Base-by-base conservation (phyloP, 345 rosid species). In the Citrus mangshanensis region DNA sequence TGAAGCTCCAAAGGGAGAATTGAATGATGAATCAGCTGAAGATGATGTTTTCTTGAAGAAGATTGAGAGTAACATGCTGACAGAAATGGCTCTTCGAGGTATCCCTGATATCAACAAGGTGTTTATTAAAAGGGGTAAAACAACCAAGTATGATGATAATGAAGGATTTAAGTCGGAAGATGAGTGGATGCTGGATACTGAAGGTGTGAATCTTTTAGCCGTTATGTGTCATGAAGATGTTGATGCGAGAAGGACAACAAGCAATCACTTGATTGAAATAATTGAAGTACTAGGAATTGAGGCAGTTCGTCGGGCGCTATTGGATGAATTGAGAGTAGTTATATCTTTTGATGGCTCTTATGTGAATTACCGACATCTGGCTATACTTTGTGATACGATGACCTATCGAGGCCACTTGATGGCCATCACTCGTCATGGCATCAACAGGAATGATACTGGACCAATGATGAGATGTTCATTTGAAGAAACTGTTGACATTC, bases 131-230 rank as follows among this genome's bases (percentile, higher is more conserved):
- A 88, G 86, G 70, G 87, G 89, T 61, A 94, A 93, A 83, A 85
- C 86, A 58, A 95, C 91, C 88, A 92, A 80, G 79, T 95, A 93
- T 81, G 96, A 93, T 79, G 96, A 91, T 62, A 85, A 76, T 42
- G 97, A 85, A 35, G 98, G 97, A 40, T 95, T 93, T 78, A 95
- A 89, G 89, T 87, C 97, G 0, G 78, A 82, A 18, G 98, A 91
- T 84, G 99, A 95, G 86, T 95, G 99, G 99, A 93, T 95, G 99
- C 79, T 95, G 73, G 99, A 95, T 79, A 95, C 99, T 1, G 99
- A 95, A 85, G 99, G 99, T 75, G 99, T 95, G 70, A 95, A 95
- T 85, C 98, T 95, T 71, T 85, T 95, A 70, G 98, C 98, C 81
- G 99, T 95, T 54, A 86, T 95, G 95, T 93, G 98, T 78, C 91